Evolutionary conservation across 371 early-diverging fungal genomes (phyloP).

Genomic region (Catenaria anguillulae): DNA sequence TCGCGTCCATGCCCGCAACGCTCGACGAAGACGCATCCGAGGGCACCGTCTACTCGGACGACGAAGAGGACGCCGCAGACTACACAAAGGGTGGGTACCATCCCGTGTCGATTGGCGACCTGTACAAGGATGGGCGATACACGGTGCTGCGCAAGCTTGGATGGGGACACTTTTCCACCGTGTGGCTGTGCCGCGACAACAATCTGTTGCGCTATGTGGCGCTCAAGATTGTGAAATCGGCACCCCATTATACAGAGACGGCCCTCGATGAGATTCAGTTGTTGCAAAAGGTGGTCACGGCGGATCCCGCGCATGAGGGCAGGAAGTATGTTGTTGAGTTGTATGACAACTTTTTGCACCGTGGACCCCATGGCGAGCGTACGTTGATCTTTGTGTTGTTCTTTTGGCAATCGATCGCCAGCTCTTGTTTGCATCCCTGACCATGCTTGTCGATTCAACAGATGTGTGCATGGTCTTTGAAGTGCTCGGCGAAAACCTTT

Average conservation of each 20-base stretch:
- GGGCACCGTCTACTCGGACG: too few relatives aligned
- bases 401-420: background rate
- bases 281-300: conserved; percentile 46
- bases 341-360: conserved; percentile 70
- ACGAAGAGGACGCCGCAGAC: too few relatives aligned
- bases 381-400: conserved; percentile 7
- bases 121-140: conserved; percentile 65
- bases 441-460: conserved; percentile 1
- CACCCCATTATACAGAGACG: conserved; percentile 86
- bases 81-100: conserved; percentile 93
- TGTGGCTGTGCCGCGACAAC: conserved; percentile 78
- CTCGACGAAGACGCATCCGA: too few relatives aligned
- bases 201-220: conserved; percentile 56
- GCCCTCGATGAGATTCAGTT: conserved; percentile 92
- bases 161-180: conserved; percentile 97
- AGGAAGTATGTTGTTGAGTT: conserved; percentile 61
- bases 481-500: conserved; percentile 85
- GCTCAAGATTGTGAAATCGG: conserved; percentile 91
- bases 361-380: conserved; percentile 78
- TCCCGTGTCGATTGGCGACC: conserved; percentile 69
- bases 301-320: conserved; percentile 21
- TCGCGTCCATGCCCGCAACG: too few relatives aligned
- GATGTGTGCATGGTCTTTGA: conserved; percentile 95
- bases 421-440: background rate
- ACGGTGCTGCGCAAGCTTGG: conserved; percentile 78